A percentile compares a stretch with the other conserved stretches of the same genome.
Conservation (phyloP, 768 basidiomycete species). For the Hygrocybe coccinea region DNA sequence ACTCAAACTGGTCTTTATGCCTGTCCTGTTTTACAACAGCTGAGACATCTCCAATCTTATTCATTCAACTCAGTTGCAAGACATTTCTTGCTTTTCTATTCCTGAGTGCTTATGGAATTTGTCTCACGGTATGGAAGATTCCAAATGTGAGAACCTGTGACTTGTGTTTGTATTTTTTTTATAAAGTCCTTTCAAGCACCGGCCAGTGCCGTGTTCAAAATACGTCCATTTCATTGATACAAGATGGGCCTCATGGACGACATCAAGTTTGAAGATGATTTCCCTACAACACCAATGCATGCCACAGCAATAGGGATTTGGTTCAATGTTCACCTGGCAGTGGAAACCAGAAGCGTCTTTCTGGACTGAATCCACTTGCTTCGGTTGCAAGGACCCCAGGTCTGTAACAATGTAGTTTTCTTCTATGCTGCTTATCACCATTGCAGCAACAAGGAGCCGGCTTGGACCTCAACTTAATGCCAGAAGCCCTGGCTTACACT, state of each 20-base stretch:
- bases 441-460: neutral
- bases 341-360: neutral
- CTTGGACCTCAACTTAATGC: neutral
- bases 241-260: neutral
- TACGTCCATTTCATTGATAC: too few relatives aligned
- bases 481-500: neutral
- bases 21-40: too few relatives aligned
- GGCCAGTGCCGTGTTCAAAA: neutral
- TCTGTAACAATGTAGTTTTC: neutral
- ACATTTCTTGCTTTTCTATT: too few relatives aligned
- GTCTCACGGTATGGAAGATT: too few relatives aligned
- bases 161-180: neutral
- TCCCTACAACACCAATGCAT: neutral
- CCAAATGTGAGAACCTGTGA: too few relatives aligned
- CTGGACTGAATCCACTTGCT: neutral
- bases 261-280: neutral
- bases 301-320: too few relatives aligned
- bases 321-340: too few relatives aligned
- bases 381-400: neutral
- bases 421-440: neutral
- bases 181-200: neutral
- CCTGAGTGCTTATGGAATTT: too few relatives aligned
- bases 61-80: too few relatives aligned
- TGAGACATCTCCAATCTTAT: too few relatives aligned
- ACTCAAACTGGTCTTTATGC: too few relatives aligned